Evolutionary conservation across 352 stramenopile genomes (phyloP), one percentile per base, ranked within the genome.

Genomic region (Globisporangium cystogenes): DNA sequence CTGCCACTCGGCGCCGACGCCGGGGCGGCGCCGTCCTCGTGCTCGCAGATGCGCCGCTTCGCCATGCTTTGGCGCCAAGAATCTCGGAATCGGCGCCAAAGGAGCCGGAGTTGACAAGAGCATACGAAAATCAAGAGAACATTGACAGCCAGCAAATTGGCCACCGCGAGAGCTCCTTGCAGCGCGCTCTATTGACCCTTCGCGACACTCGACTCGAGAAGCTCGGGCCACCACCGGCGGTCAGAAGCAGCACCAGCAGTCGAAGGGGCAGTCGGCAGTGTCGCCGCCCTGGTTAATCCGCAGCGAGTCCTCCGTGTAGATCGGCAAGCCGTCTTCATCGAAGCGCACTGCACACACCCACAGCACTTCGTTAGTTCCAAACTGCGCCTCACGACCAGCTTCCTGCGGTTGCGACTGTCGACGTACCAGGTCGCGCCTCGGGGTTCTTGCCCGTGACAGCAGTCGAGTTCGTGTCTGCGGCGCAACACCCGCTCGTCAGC

Each of bases 191-290:
- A 45, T 45, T 26, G 40, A 14, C 27, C 40, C 1, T 7, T 27
- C n/a, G 33, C 33, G 18, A 18, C 33, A 7, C 33, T 18, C 33
- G 11, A 6, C 16, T 5, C 14, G 18, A 12, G 12, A 20, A 15
- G 16, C 23, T 14, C 3, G 4, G 7, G 4, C 16, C 6, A 10
- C 5, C 5, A 1, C 15, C 7, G 37, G 7, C 47, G 27, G 11
- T 54, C 60, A 96, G 46, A 95, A 96, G 68, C 86, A 96, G 65
- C 86, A 96, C 82, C 86, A 93, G 68, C 86, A 96, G 58, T 96
- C 86, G 51, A 96, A 96, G 0, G 86, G 86, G 42, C 86, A 96
- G 59, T 96, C 85, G 7, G 72, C 77, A 14, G 86, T 93, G 62
- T 86, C 73, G 24, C 85, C 86, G 27, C 86, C 86, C 57, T 92